These are phyloP conservation scores for Colletotrichum brevisporum DNA, from an alignment of 2,329 filamentous ascomycete genomes.

Conservation along the genomic window DNA sequence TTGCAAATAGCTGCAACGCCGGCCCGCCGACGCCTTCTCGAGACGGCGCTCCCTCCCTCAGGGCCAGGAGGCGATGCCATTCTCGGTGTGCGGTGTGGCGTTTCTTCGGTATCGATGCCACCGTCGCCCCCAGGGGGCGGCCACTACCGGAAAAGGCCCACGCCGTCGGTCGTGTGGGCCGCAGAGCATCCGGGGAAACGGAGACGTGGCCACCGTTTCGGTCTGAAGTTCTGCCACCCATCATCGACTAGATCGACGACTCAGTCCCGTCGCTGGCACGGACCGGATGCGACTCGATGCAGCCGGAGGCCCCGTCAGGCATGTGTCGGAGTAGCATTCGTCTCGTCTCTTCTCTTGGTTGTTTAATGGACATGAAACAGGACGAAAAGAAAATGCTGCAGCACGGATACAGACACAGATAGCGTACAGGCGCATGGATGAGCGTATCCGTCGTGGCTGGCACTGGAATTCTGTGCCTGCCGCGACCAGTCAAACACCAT, in stretches of 20 bases:
- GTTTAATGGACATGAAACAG: constrained; percentile 33
- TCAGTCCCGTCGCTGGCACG: constrained; percentile 31
- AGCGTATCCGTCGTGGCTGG: too few relatives aligned
- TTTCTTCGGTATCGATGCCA: constrained; percentile 22
- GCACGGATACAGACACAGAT: too few relatives aligned
- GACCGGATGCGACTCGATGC: constrained; percentile 33
- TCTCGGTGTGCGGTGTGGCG: constrained; percentile 23
- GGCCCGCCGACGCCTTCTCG: constrained; percentile 15
- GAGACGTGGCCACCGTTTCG: constrained; percentile 21
- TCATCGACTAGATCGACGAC: constrained; percentile 32
- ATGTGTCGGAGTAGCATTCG: constrained; percentile 30
- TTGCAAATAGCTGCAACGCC: constrained; percentile 29
- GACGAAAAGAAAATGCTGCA: constrained; percentile 10
- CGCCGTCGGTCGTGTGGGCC: too few relatives aligned
- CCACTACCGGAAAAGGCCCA: too few relatives aligned
- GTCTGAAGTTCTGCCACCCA: constrained; percentile 21
- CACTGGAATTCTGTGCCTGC: constrained; percentile 11
- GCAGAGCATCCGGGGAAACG: not conserved
- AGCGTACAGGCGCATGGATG: too few relatives aligned
- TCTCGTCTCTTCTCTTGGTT: constrained; percentile 3
- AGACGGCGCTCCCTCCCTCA: not conserved
- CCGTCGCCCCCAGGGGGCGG: not conserved
- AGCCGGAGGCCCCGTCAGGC: constrained; percentile 26
- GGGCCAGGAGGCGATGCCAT: not conserved
- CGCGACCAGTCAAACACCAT: constrained; percentile 4